These are phyloP conservation scores for Eugenia klotzschiana DNA, from an alignment of 441 rosid species.

Conservation along the genomic window DNA sequence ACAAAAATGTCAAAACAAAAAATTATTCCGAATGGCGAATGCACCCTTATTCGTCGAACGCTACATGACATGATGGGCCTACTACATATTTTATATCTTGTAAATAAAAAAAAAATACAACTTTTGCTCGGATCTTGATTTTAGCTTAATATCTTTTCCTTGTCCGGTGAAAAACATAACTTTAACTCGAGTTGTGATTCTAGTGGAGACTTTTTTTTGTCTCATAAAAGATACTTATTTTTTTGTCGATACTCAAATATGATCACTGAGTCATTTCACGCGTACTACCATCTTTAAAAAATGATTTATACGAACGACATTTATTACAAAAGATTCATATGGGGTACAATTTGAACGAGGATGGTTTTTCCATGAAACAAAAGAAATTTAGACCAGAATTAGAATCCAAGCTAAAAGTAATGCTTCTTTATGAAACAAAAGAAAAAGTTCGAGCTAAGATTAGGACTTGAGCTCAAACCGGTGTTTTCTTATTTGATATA, in stretches of 20 bases:
- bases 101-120: too few species aligned
- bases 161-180: accelerated
- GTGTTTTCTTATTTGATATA: background rate
- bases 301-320: accelerated
- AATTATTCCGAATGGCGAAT: background rate
- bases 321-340: background rate
- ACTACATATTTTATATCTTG: too few species aligned
- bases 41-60: background rate
- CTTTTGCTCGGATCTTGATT: background rate
- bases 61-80: background rate
- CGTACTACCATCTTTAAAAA: background rate
- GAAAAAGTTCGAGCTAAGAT: background rate
- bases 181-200: background rate
- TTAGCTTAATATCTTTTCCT: background rate
- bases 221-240: background rate
- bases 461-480: too few species aligned
- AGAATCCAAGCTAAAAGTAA: background rate
- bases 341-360: accelerated
- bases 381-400: accelerated
- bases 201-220: accelerated
- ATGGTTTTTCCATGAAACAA: accelerated
- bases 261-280: background rate
- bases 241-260: accelerated
- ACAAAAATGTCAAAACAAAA: background rate
- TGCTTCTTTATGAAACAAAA: background rate